Conservation (phyloP, 129 eudicot species). For the Sambucus nigra region DNA sequence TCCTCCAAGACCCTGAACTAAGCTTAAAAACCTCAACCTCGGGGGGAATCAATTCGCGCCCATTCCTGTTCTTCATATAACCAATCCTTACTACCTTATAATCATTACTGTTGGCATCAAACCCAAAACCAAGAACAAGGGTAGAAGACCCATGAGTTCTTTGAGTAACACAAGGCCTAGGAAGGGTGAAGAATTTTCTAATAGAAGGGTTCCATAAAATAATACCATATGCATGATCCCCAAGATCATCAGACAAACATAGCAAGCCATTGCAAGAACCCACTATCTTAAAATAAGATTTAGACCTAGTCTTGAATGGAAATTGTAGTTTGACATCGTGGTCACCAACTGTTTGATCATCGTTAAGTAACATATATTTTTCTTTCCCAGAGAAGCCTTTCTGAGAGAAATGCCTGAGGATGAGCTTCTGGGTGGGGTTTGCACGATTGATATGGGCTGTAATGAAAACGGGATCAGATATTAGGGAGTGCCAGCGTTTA, state of each 20-base stretch:
- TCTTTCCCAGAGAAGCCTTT: not conserved
- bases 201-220: conserved; percentile 44
- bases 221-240: not conserved
- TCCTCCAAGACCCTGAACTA: conserved; percentile 38
- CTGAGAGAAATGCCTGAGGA: conserved; percentile 13
- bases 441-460: conserved; percentile 20
- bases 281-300: conserved; percentile 9
- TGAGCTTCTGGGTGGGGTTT: conserved; percentile 9
- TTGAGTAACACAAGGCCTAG: conserved; percentile 10
- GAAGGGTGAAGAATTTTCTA: conserved; percentile 16
- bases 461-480: conserved; percentile 33
- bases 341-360: not conserved
- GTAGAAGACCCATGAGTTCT: conserved; percentile 11
- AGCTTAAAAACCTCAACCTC: conserved; percentile 28
- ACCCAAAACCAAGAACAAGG: conserved; percentile 49
- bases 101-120: conserved; percentile 28
- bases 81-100: conserved; percentile 38
- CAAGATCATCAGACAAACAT: conserved; percentile 13
- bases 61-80: conserved; percentile 25
- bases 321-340: conserved; percentile 12
- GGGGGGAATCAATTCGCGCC: conserved; percentile 22
- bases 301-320: conserved; percentile 5
- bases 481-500: conserved; percentile 28
- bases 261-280: conserved; percentile 49
- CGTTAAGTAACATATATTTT: conserved; percentile 3